phyloP scores from a whole-genome alignment of 257 asterid species.

The Rubia yunnanensis region DNA sequence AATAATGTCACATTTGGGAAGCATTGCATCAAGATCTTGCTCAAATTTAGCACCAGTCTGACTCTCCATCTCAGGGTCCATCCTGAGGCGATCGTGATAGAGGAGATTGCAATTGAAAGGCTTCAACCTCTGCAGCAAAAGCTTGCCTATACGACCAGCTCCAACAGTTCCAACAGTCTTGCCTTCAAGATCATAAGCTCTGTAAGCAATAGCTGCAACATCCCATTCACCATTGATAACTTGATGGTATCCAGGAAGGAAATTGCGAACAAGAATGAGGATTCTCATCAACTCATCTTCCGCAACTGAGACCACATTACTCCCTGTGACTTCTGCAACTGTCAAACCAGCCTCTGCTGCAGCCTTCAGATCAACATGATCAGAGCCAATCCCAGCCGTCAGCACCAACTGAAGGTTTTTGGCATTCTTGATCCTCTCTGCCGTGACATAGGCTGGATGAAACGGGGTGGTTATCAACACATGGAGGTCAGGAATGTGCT shows the following conservation, averaged over 20 bases:
- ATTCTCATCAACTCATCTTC: slow-evolving; percentile 98
- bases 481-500: slow-evolving; percentile 84
- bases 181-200: slow-evolving; percentile 96
- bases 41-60: slow-evolving; percentile 73
- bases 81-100: slow-evolving; percentile 83
- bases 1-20: slow-evolving; percentile 83
- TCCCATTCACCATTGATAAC: slow-evolving; percentile 87
- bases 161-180: slow-evolving; percentile 99
- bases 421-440: slow-evolving; percentile 93
- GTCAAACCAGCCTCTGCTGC: slow-evolving; percentile 96
- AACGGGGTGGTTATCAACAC: slow-evolving; percentile 92
- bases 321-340: slow-evolving; percentile 97
- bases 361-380: slow-evolving; percentile 87
- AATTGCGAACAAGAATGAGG: slow-evolving; percentile 87
- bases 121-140: slow-evolving; percentile 78
- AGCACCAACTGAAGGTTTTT: slow-evolving; percentile 78
- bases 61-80: slow-evolving; percentile 66
- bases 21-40: slow-evolving; percentile 88
- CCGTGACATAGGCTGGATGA: slow-evolving; percentile 95
- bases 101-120: slow-evolving; percentile 88
- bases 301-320: slow-evolving; percentile 90
- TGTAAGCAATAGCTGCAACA: slow-evolving; percentile 77
- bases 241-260: slow-evolving; percentile 84
- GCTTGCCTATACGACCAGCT: slow-evolving; percentile 87
- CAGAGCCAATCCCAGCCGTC: slow-evolving; percentile 98